Percentiles rank a stretch among this genome's conserved stretches.
Conservation (phyloP, 306 rosid genomes). For the Castanopsis chinensis region DNA sequence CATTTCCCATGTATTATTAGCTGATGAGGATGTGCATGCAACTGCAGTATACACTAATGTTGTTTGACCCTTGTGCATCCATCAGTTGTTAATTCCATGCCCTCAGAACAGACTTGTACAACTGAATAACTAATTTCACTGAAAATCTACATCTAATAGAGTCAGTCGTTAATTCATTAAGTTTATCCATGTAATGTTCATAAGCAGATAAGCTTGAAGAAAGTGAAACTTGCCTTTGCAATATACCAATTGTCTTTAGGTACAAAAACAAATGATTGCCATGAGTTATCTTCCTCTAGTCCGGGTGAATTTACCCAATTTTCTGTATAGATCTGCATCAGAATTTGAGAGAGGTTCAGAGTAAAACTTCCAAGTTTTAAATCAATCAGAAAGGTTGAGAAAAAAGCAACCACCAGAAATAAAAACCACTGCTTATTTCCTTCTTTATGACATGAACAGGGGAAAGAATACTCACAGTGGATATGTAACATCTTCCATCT, state of each 20-base stretch:
- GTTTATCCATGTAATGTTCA: neutral
- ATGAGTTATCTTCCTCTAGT: conserved; percentile 78
- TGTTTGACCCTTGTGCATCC: neutral
- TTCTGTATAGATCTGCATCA: conserved; percentile 80
- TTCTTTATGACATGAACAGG: neutral
- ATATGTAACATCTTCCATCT: conserved; percentile 89
- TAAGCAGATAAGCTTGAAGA: conserved; percentile 5
- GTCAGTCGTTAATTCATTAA: neutral
- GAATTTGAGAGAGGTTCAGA: neutral
- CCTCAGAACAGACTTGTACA: neutral
- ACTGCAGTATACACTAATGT: too few species aligned
- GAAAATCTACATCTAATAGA: neutral
- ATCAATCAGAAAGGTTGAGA: neutral
- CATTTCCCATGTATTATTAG: neutral
- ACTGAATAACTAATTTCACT: neutral
- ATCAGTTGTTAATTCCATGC: neutral
- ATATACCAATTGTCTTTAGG: conserved; percentile 86
- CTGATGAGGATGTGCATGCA: neutral
- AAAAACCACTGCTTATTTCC: neutral
- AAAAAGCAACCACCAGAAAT: neutral
- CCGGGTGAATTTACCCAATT: conserved; percentile 96
- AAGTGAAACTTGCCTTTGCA: conserved; percentile 54
- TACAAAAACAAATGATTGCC: conserved; percentile 79
- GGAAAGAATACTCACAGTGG: conserved; percentile 58
- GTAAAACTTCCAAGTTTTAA: conserved; percentile 1